Evolutionary conservation across 495 filamentous ascomycete species (phyloP).

Genomic region (Sabuloglossum arenarium): DNA sequence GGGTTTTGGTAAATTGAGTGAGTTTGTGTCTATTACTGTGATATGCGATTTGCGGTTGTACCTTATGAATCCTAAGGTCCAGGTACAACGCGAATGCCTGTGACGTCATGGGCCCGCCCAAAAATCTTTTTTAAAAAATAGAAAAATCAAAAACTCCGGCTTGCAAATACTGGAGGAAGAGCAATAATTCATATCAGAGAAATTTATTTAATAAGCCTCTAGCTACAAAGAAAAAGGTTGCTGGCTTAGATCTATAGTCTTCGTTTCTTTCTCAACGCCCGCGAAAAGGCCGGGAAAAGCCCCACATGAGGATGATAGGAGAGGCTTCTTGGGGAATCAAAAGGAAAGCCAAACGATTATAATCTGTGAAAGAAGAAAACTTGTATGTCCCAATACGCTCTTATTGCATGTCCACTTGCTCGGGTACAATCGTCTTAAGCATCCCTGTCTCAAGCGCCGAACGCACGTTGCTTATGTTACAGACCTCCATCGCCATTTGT

Average conservation of each 20-base stretch:
- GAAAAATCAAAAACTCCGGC: neutral
- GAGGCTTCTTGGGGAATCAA: neutral
- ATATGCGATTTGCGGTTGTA: neutral
- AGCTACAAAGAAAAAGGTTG: neutral
- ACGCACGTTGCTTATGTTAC: slow-evolving; percentile 39
- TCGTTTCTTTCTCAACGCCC: neutral
- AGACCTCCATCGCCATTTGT: slow-evolving; percentile 41
- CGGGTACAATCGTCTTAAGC: slow-evolving; percentile 34
- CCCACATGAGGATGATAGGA: neutral
- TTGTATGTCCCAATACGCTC: neutral
- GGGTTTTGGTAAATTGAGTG: neutral
- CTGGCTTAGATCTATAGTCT: neutral
- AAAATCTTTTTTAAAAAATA: neutral
- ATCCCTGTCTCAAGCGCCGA: slow-evolving; percentile 31
- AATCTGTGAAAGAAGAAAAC: neutral
- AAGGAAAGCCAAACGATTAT: too few species aligned
- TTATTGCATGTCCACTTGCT: slow-evolving; percentile 29
- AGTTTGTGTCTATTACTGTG: neutral
- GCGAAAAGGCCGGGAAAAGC: neutral
- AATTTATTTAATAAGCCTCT: neutral
- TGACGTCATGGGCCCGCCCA: neutral
- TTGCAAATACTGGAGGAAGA: neutral
- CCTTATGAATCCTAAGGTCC: neutral
- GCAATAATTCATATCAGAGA: neutral
- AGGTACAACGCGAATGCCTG: neutral